A percentile compares a stretch with the other conserved stretches of the same genome.
These are phyloP conservation scores for Limonium bicolor DNA, from an alignment of 148 eudicot genomes.

Conservation along the genomic window DNA sequence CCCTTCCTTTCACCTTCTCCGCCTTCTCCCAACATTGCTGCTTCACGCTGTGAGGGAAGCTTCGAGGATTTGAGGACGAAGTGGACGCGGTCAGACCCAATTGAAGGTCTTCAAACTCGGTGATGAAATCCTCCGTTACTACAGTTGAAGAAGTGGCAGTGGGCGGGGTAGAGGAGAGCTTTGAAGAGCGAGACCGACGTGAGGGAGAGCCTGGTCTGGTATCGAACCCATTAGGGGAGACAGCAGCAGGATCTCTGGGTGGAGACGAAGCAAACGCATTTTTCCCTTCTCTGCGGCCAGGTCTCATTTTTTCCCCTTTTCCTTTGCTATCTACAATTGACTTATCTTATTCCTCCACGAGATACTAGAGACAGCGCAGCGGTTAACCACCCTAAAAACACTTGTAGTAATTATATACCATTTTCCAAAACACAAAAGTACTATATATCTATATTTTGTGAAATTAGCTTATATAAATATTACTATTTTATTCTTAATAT, in stretches of 20 bases:
- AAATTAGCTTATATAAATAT: too few species aligned
- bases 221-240: conserved; percentile 6
- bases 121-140: conserved; percentile 18
- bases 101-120: conserved; percentile 26
- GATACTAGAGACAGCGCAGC: too few species aligned
- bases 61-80: conserved; percentile 43
- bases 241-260: conserved; percentile 9
- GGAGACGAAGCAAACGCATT: conserved; percentile 9
- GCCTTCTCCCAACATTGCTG: conserved; percentile 96
- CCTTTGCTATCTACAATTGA: too few species aligned
- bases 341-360: too few species aligned
- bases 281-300: too few species aligned
- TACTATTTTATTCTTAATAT: too few species aligned
- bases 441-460: too few species aligned
- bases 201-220: conserved; percentile 15
- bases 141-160: conserved; percentile 12
- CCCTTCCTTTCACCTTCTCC: conserved; percentile 70
- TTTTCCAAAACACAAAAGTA: too few species aligned
- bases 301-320: too few species aligned
- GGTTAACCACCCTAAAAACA: too few species aligned
- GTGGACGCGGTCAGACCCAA: conserved; percentile 5
- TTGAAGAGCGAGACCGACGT: conserved; percentile 12
- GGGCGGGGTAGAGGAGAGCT: conserved; percentile 1
- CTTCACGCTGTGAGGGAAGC: conserved; percentile 84
- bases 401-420: too few species aligned